A percentile compares a stretch with the other conserved stretches of the same genome.
Conservation (phyloP, 2,329 filamentous ascomycete species). For the Aspergillus sojae region DNA sequence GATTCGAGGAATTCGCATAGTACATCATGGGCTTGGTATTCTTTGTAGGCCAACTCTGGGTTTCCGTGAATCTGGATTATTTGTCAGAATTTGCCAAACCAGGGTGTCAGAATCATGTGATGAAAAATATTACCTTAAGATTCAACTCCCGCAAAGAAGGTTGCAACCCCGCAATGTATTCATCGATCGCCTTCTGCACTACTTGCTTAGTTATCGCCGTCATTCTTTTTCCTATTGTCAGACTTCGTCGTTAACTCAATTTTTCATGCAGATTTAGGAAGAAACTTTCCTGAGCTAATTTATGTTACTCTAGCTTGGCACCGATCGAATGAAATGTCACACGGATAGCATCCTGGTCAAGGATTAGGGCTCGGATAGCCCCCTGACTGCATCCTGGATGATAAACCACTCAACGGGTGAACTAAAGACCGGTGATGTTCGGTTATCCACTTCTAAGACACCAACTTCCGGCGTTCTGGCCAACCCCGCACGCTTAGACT, state of each 20-base stretch:
- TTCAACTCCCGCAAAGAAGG: background rate
- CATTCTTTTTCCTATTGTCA: background rate
- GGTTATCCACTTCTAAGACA: too few relatives aligned
- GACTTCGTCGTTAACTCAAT: rapidly evolving
- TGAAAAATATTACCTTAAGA: background rate
- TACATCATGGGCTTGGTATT: constrained; percentile 20
- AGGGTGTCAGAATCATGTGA: background rate
- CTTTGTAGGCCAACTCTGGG: constrained; percentile 24
- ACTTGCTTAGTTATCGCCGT: background rate
- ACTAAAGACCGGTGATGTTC: too few relatives aligned
- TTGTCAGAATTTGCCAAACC: background rate
- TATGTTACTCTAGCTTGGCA: background rate
- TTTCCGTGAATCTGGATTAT: constrained; percentile 17
- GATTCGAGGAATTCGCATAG: constrained; percentile 19
- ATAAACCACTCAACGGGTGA: background rate
- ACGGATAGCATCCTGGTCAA: too few relatives aligned
- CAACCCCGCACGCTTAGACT: too few relatives aligned
- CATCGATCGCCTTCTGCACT: background rate
- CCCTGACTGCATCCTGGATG: too few relatives aligned
- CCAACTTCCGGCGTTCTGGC: too few relatives aligned
- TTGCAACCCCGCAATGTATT: background rate
- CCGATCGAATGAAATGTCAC: background rate
- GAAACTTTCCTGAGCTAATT: background rate
- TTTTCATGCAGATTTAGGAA: background rate
- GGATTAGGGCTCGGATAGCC: too few relatives aligned